Evolutionary conservation across 2,329 filamentous ascomycete genomes (phyloP), one percentile per base, ranked within the genome.

Genomic region (Metarhizium guizhouense): DNA sequence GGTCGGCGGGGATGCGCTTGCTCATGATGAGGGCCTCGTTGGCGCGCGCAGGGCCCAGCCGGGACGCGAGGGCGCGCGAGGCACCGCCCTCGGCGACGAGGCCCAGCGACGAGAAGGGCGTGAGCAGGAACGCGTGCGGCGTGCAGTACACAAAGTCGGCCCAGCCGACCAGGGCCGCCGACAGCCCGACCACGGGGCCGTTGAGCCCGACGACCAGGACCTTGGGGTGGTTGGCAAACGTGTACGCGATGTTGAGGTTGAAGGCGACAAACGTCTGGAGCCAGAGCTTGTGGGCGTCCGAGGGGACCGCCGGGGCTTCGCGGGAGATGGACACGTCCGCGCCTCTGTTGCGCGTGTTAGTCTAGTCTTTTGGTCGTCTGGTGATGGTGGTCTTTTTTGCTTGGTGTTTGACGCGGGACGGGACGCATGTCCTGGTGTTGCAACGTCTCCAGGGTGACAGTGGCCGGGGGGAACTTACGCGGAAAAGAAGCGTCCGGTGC

Each of bases 11-110:
- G 63, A 97, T 88, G 48, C 85, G 80, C 70, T 87, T 88, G 65
- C 87, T 91, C 87, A 95, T 94, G 62, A 99, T 85, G 13, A 97
- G 79, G 13, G 94, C 93, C 77, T 97, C 94, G 67, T 95, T 95
- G 10, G 91, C 92, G 68, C 89, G 88, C 57, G 82, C 76, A 52
- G 90, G 80, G 1, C 94, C 94, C 29, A 97, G 77, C 0, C 93
- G 77, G 64, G 87, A 81, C 14, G 94, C 89, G 56, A 97, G 86
- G 0, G 86, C 90, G 55, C 84, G 76, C 16, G 85, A 90, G 0
- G 91, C 85, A 50, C 87, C 90, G 45, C 93, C 94, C 74, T 97
- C 94, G 54, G 91, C 82, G 0, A 97, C 92, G 1, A 99, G 82
- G 1, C 94, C 93, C 1, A 97, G 80, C 1, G 88, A 93, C 4